Percentiles rank a stretch among this genome's conserved stretches.
These are phyloP conservation scores for Clarkia xantiana DNA, from an alignment of 345 rosid species.

Conservation along the genomic window DNA sequence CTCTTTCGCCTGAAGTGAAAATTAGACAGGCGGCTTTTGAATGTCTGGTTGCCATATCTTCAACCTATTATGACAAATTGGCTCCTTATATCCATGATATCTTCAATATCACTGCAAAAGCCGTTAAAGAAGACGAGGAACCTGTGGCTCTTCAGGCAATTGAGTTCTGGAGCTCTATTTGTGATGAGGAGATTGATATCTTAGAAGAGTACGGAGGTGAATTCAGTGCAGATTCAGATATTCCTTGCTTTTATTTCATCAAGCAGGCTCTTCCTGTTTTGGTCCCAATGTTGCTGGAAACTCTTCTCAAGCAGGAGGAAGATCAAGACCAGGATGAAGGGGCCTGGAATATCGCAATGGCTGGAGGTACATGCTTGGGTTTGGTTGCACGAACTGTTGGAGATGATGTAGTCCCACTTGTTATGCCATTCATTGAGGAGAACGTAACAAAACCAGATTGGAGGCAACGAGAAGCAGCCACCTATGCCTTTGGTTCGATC, in stretches of 20 bases:
- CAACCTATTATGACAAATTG: slow-evolving; percentile 31
- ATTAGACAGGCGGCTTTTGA: slow-evolving; percentile 35
- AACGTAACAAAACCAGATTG: slow-evolving; percentile 35
- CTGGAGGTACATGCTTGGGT: slow-evolving; percentile 36
- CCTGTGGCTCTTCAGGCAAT: slow-evolving; percentile 32
- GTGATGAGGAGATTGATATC: slow-evolving; percentile 39
- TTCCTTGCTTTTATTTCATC: slow-evolving; percentile 31
- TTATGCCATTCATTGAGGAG: slow-evolving; percentile 34
- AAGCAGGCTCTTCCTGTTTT: slow-evolving; percentile 36
- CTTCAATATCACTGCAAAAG: slow-evolving; percentile 29
- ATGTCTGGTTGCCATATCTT: slow-evolving; percentile 33
- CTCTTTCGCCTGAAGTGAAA: slow-evolving; percentile 26
- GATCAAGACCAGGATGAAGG: slow-evolving; percentile 41
- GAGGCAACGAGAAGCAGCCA: slow-evolving; percentile 38
- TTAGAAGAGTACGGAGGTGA: slow-evolving; percentile 32
- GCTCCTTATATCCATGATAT: slow-evolving; percentile 34
- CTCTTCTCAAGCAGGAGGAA: slow-evolving; percentile 34
- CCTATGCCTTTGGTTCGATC: slow-evolving; percentile 38
- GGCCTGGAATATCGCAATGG: slow-evolving; percentile 41
- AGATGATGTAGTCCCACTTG: slow-evolving; percentile 30
- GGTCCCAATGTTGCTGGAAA: slow-evolving; percentile 31
- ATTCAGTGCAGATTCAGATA: slow-evolving; percentile 28
- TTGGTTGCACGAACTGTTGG: slow-evolving; percentile 36
- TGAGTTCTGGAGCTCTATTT: slow-evolving; percentile 37
- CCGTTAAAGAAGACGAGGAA: slow-evolving; percentile 34